A percentile compares a stretch with the other conserved stretches of the same genome.
Evolutionary conservation across 352 stramenopile species (phyloP).

Genomic region (Phytophthora constricta): DNA sequence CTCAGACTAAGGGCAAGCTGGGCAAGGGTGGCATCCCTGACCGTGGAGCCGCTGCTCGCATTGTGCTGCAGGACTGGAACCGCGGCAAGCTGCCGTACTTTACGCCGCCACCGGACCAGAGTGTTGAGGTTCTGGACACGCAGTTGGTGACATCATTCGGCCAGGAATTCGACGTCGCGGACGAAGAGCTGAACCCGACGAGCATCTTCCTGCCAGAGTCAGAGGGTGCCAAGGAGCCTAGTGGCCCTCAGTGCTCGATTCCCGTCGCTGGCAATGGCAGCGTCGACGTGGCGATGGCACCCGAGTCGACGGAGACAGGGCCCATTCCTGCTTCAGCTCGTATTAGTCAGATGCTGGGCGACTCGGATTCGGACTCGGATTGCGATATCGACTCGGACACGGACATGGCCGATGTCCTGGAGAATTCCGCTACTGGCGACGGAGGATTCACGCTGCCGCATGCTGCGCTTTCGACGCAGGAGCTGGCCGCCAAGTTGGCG

Average conservation of each 20-base stretch:
- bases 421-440: conserved; percentile 4
- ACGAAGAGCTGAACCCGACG: conserved; percentile 72
- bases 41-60: conserved; percentile 91
- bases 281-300: conserved; percentile 21
- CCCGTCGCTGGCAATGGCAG: conserved; percentile 29
- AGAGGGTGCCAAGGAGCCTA: conserved; percentile 18
- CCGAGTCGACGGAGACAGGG: conserved; percentile 23
- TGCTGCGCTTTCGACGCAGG: conserved; percentile 40
- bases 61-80: conserved; percentile 94
- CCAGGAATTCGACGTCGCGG: conserved; percentile 68
- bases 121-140: conserved; percentile 69
- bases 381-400: conserved; percentile 60
- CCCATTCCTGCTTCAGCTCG: conserved; percentile 29
- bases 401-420: conserved; percentile 52
- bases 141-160: conserved; percentile 68
- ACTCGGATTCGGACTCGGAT: conserved; percentile 67
- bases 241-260: conserved; percentile 57
- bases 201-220: conserved; percentile 67
- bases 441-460: conserved; percentile 19
- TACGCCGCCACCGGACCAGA: conserved; percentile 76
- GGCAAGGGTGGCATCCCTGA: conserved; percentile 96
- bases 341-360: conserved; percentile 48
- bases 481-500: conserved; percentile 58
- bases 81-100: conserved; percentile 91
- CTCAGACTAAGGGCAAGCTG: conserved; percentile 92